A percentile compares a stretch with the other conserved stretches of the same genome.
phyloP scores from a whole-genome alignment of 2,329 filamentous ascomycete species.

The Nigrospora osmanthi region DNA sequence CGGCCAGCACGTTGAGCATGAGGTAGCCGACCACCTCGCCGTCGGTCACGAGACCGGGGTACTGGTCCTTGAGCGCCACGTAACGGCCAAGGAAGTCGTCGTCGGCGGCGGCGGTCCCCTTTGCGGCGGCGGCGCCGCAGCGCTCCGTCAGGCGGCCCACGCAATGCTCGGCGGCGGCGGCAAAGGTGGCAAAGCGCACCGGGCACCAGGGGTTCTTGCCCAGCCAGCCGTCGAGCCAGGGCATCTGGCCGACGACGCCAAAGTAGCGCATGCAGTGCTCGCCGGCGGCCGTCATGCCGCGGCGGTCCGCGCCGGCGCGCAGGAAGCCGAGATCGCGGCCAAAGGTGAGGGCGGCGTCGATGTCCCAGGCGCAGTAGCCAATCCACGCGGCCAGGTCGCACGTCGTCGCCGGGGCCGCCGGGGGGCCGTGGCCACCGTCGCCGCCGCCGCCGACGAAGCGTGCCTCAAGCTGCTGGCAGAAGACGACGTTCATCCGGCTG shows the following conservation, averaged over 20 bases:
- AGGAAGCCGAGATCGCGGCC: slow-evolving; percentile 32
- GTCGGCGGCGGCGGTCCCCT: neutral
- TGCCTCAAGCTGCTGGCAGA: slow-evolving; percentile 23
- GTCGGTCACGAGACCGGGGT: slow-evolving; percentile 19
- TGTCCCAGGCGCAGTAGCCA: slow-evolving; percentile 24
- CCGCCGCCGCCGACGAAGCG: slow-evolving; percentile 17
- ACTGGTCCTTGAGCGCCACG: slow-evolving; percentile 14
- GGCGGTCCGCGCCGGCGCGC: slow-evolving; percentile 26
- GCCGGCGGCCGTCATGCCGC: slow-evolving; percentile 23
- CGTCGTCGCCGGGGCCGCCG: too few species aligned
- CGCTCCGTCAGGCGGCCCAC: slow-evolving; percentile 1
- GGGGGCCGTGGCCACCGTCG: slow-evolving; percentile 8
- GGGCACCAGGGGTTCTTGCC: slow-evolving; percentile 25
- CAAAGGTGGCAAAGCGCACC: slow-evolving; percentile 2
- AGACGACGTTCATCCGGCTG: slow-evolving; percentile 18
- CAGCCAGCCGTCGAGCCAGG: slow-evolving; percentile 23
- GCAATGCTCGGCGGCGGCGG: neutral
- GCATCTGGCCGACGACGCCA: slow-evolving; percentile 17
- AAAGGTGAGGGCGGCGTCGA: slow-evolving; percentile 33
- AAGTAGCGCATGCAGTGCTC: slow-evolving; percentile 26
- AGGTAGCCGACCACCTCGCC: slow-evolving; percentile 16
- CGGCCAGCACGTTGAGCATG: slow-evolving; percentile 5
- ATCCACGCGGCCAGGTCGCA: slow-evolving; percentile 33
- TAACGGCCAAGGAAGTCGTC: slow-evolving; percentile 18
- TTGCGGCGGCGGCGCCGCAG: neutral